A percentile compares a stretch with the other conserved stretches of the same genome.
Evolutionary conservation across 164 flowering plant species (phyloP).

Genomic region (Macadamia tetraphylla): DNA sequence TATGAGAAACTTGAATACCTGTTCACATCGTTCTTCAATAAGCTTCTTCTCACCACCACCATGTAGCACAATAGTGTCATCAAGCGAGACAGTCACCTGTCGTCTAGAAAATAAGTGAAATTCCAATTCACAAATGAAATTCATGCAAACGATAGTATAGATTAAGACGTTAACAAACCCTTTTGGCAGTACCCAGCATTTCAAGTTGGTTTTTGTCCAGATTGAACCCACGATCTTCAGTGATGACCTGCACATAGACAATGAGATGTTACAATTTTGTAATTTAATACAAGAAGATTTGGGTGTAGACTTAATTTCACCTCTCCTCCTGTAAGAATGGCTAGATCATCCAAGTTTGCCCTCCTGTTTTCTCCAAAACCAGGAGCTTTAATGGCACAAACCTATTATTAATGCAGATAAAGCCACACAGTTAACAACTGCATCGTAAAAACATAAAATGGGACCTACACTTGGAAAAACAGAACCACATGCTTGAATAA

Average conservation of each 20-base stretch:
- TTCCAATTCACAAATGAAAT: not conserved
- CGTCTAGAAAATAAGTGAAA: not conserved
- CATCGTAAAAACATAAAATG: not conserved
- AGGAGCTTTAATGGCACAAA: slow-evolving; percentile 89
- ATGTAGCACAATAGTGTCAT: slow-evolving; percentile 73
- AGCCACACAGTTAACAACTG: not conserved
- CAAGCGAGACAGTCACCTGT: slow-evolving; percentile 74
- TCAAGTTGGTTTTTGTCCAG: slow-evolving; percentile 55
- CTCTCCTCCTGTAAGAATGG: slow-evolving; percentile 84
- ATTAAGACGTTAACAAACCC: slow-evolving; percentile 33
- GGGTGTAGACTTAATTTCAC: slow-evolving; percentile 23
- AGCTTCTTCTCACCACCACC: slow-evolving; percentile 83
- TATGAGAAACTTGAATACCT: slow-evolving; percentile 33
- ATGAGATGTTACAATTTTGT: slow-evolving; percentile 4
- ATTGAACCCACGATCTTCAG: slow-evolving; percentile 56
- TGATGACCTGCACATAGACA: slow-evolving; percentile 48
- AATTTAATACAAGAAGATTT: not conserved
- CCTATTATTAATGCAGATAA: slow-evolving; percentile 33
- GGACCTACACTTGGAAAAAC: not conserved
- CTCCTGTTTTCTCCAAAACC: slow-evolving; percentile 88
- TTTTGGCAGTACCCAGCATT: slow-evolving; percentile 81
- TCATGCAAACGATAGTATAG: slow-evolving; percentile 1
- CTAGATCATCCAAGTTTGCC: slow-evolving; percentile 76
- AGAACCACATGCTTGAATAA: not conserved
- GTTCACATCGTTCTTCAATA: slow-evolving; percentile 87